Base-by-base conservation (phyloP, 2,329 filamentous ascomycete genomes). In the Chaetoscypha palmicola region DNA sequence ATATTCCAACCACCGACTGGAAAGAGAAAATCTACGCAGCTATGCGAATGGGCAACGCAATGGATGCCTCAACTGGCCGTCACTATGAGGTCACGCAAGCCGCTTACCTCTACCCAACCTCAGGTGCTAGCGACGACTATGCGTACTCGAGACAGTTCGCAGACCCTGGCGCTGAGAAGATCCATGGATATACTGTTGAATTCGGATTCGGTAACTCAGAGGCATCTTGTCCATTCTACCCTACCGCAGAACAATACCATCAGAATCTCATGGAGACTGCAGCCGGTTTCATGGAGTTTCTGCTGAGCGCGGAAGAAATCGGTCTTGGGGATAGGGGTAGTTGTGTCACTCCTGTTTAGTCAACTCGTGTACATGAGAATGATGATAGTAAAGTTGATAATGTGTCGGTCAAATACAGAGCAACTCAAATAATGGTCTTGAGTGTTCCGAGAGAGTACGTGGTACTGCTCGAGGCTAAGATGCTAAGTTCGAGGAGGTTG, bases 201-300 rank as follows among this genome's bases (percentile, higher is more conserved):
- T 74, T 74, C 56, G 71, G 72, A 0, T 63, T 62, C 38, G 59
- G 54, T 3, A 66, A 65, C 43, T 45, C 48, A 10, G 47, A 47
- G 14, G 58, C 54, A 4, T 58, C 54, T 4, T 64, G 65, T 35
- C 63, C 64, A 0, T 74, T 74, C 47, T 75, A 75, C 48, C 70
- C 70, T 0, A 66, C 64, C 1, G 51, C 56, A 2, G 52, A 58
- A 24, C 62, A 66, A 55, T 73, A 71, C 51, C 64, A 67, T 46
- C 47, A 56, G 41, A 71, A 65, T 49, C 58, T 74, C 50, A 59
- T 64, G 30, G 68, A 73, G 58, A 67, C 66, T 8, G 63, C 59
- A 2, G 64, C 66, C 5, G 71, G 66, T 0, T 65, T 73, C 53
- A 74, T 74, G 62, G 70, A 75, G 57, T 58, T 72, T 36, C 50